phyloP scores from a whole-genome alignment of 495 filamentous ascomycete genomes.

The Aspergillus bridgeri region DNA sequence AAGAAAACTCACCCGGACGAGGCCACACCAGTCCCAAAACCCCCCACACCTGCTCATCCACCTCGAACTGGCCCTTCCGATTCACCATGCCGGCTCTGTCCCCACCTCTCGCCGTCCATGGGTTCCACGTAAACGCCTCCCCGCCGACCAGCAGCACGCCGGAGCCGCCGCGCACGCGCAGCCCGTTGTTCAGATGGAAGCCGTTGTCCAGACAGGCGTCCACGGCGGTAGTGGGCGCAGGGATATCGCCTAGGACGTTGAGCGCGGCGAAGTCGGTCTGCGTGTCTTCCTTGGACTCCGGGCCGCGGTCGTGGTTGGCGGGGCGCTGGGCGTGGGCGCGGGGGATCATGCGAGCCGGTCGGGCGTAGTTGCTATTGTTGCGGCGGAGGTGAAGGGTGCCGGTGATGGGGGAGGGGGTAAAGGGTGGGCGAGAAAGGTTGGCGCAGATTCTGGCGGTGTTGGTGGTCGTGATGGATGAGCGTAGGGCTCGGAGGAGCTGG shows the following conservation, averaged over 20 bases:
- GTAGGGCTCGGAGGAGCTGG: constrained; percentile 45
- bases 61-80: constrained; percentile 75
- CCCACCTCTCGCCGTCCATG: constrained; percentile 54
- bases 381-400: constrained; percentile 25
- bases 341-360: constrained; percentile 37
- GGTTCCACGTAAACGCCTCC: constrained; percentile 84
- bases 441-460: constrained; percentile 14
- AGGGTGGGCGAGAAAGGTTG: constrained; percentile 14
- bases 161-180: constrained; percentile 59
- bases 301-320: constrained; percentile 53
- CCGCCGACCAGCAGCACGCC: constrained; percentile 75
- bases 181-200: constrained; percentile 53
- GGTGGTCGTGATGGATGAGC: constrained; percentile 27
- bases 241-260: constrained; percentile 74
- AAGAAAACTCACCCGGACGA: constrained; percentile 68
- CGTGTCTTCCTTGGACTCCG: constrained; percentile 55
- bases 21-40: constrained; percentile 80
- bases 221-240: constrained; percentile 75
- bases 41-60: constrained; percentile 67
- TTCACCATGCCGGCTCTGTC: constrained; percentile 57
- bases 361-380: constrained; percentile 27
- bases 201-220: constrained; percentile 49
- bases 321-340: constrained; percentile 41
- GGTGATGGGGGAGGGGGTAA: constrained; percentile 10
- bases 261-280: constrained; percentile 73